These are phyloP conservation scores for Candolleomyces efflorescens DNA, from an alignment of 768 basidiomycete genomes.

Conservation along the genomic window DNA sequence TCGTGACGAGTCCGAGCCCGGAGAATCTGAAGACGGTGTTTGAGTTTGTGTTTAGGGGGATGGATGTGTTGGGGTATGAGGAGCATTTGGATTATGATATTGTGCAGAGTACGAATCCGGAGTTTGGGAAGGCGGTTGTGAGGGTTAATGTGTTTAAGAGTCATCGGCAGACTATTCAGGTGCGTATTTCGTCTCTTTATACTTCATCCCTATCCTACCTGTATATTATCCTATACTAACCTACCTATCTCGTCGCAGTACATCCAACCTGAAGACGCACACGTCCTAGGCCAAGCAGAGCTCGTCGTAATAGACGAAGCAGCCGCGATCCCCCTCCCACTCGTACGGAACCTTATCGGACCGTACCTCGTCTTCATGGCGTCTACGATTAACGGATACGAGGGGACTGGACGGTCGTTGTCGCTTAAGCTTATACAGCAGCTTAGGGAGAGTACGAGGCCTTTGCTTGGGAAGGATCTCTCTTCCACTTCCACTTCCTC, in stretches of 20 bases:
- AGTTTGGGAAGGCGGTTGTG: slow-evolving; percentile 93
- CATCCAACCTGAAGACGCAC: slow-evolving; percentile 96
- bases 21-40: slow-evolving; percentile 98
- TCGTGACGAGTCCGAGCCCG: slow-evolving; percentile 95
- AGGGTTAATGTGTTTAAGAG: slow-evolving; percentile 90
- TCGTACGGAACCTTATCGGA: slow-evolving; percentile 92
- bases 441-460: slow-evolving; percentile 85
- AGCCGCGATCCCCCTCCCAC: slow-evolving; percentile 94
- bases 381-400: slow-evolving; percentile 99
- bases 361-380: slow-evolving; percentile 98
- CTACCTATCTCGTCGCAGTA: slow-evolving; percentile 54
- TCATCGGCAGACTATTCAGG: slow-evolving; percentile 96
- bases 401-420: slow-evolving; percentile 97
- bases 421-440: slow-evolving; percentile 98
- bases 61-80: slow-evolving; percentile 93
- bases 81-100: slow-evolving; percentile 98
- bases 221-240: slow-evolving; percentile 1
- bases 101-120: slow-evolving; percentile 89
- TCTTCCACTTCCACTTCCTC: slow-evolving; percentile 27
- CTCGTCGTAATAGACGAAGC: slow-evolving; percentile 98
- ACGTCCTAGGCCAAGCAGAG: slow-evolving; percentile 96
- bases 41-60: slow-evolving; percentile 95
- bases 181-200: slow-evolving; percentile 27
- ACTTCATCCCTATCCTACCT: neutral
- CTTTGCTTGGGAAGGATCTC: slow-evolving; percentile 65